Base-by-base conservation (phyloP, 2,329 filamentous ascomycete genomes). In the Pestalotiopsis fici region DNA sequence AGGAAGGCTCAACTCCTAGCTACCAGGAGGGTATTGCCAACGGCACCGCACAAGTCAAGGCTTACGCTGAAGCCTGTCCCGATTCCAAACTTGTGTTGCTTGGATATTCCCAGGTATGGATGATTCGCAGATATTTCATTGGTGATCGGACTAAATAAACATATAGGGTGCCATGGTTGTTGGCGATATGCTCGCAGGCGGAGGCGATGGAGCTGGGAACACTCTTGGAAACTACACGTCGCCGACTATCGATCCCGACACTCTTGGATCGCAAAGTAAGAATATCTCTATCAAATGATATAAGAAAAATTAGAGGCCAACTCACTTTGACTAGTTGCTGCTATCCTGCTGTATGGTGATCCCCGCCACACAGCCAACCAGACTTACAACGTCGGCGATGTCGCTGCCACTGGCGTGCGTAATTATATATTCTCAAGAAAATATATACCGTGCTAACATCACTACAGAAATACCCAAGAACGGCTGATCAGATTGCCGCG, bases 401-500 rank as follows among this genome's bases (percentile, higher is more conserved):
- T 18, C 18, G 21, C 43, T 12, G 43, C 43, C 18, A 50, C 43
- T 50, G 43, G 43, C 3, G 43, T 50, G n/a, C 18, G 43, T 9
- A 9, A 3, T 2, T 3, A n/a, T 9, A 7, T 9, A 2, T 3
- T 7, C 1, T n/a, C n/a, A 1, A 5, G n/a, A n/a, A 0, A 18
- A 1, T 3, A 21, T 7, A 3, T 2, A 21, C 4, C 9, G 1
- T 50, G n/a, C n/a, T 50, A 7, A 50, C 43, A 21, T 21, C 9
- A 6, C 3, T 15, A 50, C 18, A 50, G 43, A 50, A 50, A 50
- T 50, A 50, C 1, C 43, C 43, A n/a, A 18, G 43, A 0, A 18
- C 7, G 0, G 3, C 18, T 7, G 43, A 50, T 2, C 43, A 50
- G 3, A 50, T 50, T 9, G n/a, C 43, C 3, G 5, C n/a, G 9